phyloP scores from a whole-genome alignment of 148 eudicot genomes.

The Salicornia ramosissima region DNA sequence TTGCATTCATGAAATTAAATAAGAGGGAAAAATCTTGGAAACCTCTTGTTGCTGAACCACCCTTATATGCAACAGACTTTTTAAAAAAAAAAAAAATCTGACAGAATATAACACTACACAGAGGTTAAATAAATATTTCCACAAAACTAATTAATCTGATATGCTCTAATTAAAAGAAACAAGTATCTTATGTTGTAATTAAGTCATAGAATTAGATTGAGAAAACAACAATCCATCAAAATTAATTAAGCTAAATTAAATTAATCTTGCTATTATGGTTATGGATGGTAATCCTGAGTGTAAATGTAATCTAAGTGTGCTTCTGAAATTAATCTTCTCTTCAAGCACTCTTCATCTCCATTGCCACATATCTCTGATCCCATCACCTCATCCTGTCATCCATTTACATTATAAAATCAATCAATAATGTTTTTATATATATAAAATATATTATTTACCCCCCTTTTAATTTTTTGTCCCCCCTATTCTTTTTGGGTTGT shows the following conservation, averaged over 20 bases:
- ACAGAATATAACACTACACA: not conserved
- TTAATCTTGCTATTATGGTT: too few relatives aligned
- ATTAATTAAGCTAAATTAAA: not conserved
- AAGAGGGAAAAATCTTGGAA: not conserved
- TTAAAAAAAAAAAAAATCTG: not conserved
- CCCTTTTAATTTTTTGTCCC: too few relatives aligned
- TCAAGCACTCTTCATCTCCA: slow-evolving; percentile 44
- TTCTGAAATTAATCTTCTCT: slow-evolving; percentile 41
- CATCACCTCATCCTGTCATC: slow-evolving; percentile 34
- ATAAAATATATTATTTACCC: too few relatives aligned
- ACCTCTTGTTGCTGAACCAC: not conserved
- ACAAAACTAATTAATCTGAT: slow-evolving; percentile 17
- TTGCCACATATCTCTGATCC: slow-evolving; percentile 37
- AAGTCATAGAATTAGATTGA: slow-evolving; percentile 11
- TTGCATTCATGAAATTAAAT: too few relatives aligned
- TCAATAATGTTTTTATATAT: too few relatives aligned
- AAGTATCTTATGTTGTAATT: not conserved
- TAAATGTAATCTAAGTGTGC: slow-evolving; percentile 56
- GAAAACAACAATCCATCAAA: not conserved
- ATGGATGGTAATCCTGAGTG: slow-evolving; percentile 44
- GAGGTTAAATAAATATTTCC: slow-evolving; percentile 11
- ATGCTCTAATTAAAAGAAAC: slow-evolving; percentile 17
- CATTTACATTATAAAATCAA: too few relatives aligned
- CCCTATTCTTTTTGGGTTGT: too few relatives aligned
- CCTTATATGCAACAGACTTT: slow-evolving; percentile 6